Evolutionary conservation across 2,329 filamentous ascomycete species (phyloP).

Genomic region (Verticillium albo-atrum): DNA sequence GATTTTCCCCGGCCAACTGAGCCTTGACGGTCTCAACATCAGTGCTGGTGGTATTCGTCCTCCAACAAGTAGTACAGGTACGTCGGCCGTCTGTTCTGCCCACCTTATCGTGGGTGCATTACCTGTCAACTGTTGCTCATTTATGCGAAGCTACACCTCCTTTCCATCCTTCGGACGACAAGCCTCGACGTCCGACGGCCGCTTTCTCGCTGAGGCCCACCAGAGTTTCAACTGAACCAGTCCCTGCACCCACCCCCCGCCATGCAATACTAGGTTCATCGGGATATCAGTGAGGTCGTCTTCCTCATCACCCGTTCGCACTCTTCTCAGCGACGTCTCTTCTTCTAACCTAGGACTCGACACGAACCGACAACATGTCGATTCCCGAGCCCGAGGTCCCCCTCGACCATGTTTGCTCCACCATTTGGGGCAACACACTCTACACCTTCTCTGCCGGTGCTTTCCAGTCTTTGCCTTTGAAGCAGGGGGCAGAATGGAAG

Average conservation of each 20-base stretch:
- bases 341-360: neutral
- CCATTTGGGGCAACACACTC: slow-evolving; percentile 74
- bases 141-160: neutral
- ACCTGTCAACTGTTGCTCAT: neutral
- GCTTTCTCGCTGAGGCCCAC: neutral
- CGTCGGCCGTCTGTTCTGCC: neutral
- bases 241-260: neutral
- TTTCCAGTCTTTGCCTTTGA: slow-evolving; percentile 70
- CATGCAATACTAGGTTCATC: neutral
- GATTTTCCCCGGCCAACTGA: neutral
- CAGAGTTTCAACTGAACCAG: neutral
- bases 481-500: slow-evolving; percentile 68
- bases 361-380: slow-evolving; percentile 49
- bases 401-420: slow-evolving; percentile 75
- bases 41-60: neutral
- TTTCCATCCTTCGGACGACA: slow-evolving; percentile 1
- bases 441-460: slow-evolving; percentile 75
- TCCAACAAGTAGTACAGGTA: neutral
- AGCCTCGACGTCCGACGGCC: neutral
- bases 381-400: slow-evolving; percentile 65
- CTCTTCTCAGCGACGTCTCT: neutral
- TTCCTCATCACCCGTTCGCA: neutral
- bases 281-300: neutral
- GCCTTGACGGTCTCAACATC: neutral
- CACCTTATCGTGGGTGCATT: neutral